Evolutionary conservation across 1,139 yeast genomes (phyloP), one percentile per base, ranked within the genome.

Genomic region (Geotrichum europaeum): DNA sequence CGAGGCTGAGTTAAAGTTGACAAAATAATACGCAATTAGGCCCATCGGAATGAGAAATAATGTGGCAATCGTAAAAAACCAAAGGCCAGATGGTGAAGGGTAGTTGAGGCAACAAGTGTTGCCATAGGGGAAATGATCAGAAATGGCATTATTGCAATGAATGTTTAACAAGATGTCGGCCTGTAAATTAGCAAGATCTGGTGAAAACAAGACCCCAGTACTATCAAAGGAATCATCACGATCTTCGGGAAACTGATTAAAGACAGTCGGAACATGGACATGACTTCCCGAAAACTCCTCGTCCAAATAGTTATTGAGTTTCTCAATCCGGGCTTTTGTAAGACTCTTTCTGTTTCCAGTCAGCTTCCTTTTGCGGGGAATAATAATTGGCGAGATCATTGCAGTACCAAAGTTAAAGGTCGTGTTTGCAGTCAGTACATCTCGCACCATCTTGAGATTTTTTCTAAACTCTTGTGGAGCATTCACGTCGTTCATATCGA

Each of bases 21-120:
- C 49, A 40, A 49, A 52, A 49, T 49, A 59, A 43, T 49, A 28
- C 18, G 28, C 40, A 28, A 55, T 24, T 36, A 53, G 55, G 18
- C 40, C 57, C 25, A 22, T 49, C 22, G 58, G 61, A 57, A 56
- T 51, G 22, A 52, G 24, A 49, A 60, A 50, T 30, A 32, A 43
- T 51, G 43, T 22, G 24, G 36, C 49, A 47, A 25, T 49, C 49
- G 51, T 47, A 20, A 55, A 40, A 18, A 55, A 57, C 53, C 61
- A 67, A 18, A 62, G 34, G 20, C 63, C 56, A n/a, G 57, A 56
- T 7, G 64, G 68, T 15, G 54, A 53, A 25, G 63, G 65, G 61
- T 67, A 67, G 20, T 58, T 51, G 52, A 63, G 57, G 55, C 69
- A 67, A 59, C 69, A 67, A 13, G 69, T 67, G 55, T 65, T 64